phyloP scores from a whole-genome alignment of 176 grass and related monocot genomes.

The Hsuehochloa calcarea region DNA sequence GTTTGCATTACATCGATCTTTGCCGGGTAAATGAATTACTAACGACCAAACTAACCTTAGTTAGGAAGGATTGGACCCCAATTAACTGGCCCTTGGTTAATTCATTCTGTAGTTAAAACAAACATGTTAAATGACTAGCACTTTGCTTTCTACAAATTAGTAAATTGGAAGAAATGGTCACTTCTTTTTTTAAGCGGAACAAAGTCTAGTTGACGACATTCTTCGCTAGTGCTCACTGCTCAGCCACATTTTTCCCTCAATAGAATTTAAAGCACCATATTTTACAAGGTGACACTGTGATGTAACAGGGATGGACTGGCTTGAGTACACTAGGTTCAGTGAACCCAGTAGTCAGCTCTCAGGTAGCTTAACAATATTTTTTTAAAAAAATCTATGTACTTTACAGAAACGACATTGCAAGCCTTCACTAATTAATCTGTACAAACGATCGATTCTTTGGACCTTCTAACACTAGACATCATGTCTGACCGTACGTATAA shows the following conservation, averaged over 20 bases:
- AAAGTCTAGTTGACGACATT: background rate
- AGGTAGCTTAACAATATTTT: background rate
- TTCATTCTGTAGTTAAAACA: background rate
- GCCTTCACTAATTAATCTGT: background rate
- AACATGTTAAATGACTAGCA: background rate
- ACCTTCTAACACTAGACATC: background rate
- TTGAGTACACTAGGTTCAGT: background rate
- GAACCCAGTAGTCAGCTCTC: background rate
- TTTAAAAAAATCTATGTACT: background rate
- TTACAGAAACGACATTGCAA: background rate
- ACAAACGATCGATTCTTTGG: background rate
- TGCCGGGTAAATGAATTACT: slow-evolving; percentile 76
- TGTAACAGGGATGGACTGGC: background rate
- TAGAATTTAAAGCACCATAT: slow-evolving; percentile 22
- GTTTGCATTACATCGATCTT: slow-evolving; percentile 99
- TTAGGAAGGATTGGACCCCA: background rate
- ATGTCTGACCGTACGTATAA: background rate
- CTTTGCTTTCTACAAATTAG: background rate
- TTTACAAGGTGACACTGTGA: slow-evolving; percentile 20
- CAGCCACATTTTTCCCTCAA: background rate
- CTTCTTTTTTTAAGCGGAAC: too few relatives aligned
- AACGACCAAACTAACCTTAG: background rate
- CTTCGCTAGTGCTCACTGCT: background rate
- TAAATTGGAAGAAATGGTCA: background rate
- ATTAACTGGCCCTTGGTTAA: background rate